phyloP scores from a whole-genome alignment of 768 basidiomycete genomes.

The Tulasnella sp. region DNA sequence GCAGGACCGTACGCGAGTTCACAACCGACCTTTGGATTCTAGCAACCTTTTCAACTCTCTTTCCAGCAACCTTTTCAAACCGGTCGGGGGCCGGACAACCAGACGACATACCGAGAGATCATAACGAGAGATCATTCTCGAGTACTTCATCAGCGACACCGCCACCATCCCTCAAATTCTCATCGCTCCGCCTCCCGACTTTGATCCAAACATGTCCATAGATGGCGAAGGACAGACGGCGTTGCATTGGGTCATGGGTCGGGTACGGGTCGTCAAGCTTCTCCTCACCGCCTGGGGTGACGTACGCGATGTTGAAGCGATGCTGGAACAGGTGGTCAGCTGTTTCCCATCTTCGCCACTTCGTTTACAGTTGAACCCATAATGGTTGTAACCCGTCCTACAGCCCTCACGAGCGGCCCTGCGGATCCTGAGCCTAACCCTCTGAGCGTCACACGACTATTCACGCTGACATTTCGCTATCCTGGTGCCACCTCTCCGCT shows the following conservation, averaged over 20 bases:
- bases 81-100: constrained; percentile 23
- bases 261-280: constrained; percentile 91
- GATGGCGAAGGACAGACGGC: constrained; percentile 98
- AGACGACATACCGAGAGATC: constrained; percentile 73
- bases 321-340: no score
- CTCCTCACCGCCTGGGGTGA: constrained; percentile 53
- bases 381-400: no score
- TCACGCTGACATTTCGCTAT: no score
- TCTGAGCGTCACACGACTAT: no score
- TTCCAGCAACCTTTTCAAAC: constrained; percentile 7
- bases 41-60: background rate
- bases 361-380: no score
- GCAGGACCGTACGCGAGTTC: constrained; percentile 16
- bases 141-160: constrained; percentile 98
- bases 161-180: constrained; percentile 84
- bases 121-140: constrained; percentile 96
- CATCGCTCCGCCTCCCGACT: constrained; percentile 80
- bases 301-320: constrained; percentile 82
- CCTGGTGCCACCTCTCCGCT: no score
- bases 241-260: constrained; percentile 99
- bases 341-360: no score
- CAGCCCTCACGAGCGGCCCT: no score
- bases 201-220: constrained; percentile 92
- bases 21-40: constrained; percentile 13
- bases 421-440: no score